Conservation (phyloP, 1,284 basidiomycete species). For the Ustilago hordei region DNA sequence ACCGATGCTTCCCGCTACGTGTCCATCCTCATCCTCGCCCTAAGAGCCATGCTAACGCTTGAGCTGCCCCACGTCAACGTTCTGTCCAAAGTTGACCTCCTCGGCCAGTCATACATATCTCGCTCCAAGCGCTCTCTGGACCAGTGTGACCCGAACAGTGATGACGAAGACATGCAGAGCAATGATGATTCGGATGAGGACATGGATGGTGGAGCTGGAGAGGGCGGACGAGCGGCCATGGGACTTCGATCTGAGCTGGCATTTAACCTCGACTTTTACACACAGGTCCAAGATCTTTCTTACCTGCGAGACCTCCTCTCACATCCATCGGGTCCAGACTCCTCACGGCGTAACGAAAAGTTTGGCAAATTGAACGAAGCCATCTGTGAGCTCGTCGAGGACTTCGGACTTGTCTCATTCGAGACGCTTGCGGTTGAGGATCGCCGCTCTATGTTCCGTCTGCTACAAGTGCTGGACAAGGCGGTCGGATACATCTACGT, state of each 20-base stretch:
- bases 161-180: conserved; percentile 18
- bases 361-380: conserved; percentile 79
- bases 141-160: conserved; percentile 21
- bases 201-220: neutral
- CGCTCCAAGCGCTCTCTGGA: conserved; percentile 31
- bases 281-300: conserved; percentile 94
- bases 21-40: conserved; percentile 87
- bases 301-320: conserved; percentile 83
- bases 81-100: conserved; percentile 91
- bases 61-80: conserved; percentile 98
- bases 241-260: conserved; percentile 71
- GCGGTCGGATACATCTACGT: conserved; percentile 66
- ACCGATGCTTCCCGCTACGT: conserved; percentile 96
- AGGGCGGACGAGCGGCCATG: conserved; percentile 13
- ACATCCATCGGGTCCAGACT: conserved; percentile 40
- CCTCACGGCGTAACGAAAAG: conserved; percentile 47
- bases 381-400: conserved; percentile 90
- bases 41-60: conserved; percentile 97
- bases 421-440: conserved; percentile 83
- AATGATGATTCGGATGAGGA: conserved; percentile 14
- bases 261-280: conserved; percentile 97
- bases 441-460: conserved; percentile 63
- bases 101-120: conserved; percentile 70
- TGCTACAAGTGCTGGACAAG: conserved; percentile 64
- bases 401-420: conserved; percentile 93